Percentiles rank a stretch among this genome's conserved stretches.
phyloP scores from a whole-genome alignment of 768 basidiomycete genomes.

The Leccinum boreale region DNA sequence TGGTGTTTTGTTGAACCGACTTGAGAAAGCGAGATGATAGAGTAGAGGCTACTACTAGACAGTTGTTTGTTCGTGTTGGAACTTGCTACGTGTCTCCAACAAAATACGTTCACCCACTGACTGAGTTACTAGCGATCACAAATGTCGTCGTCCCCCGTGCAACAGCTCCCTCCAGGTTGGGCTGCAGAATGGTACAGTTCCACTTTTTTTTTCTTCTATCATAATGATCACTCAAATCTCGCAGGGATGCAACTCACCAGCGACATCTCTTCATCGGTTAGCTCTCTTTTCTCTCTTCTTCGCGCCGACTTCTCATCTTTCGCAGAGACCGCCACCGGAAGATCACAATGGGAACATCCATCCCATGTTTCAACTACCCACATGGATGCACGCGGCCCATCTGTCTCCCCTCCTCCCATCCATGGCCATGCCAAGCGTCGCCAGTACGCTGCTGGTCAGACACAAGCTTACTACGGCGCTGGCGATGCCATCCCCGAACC shows the following conservation, averaged over 20 bases:
- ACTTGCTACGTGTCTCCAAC: constrained; percentile 21
- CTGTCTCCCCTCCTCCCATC: constrained; percentile 43
- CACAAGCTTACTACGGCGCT: constrained; percentile 78
- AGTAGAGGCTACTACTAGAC: not conserved
- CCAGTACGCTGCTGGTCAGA: constrained; percentile 93
- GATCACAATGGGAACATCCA: constrained; percentile 88
- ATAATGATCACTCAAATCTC: not conserved
- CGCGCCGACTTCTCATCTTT: constrained; percentile 12
- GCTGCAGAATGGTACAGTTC: constrained; percentile 78
- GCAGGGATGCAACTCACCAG: constrained; percentile 76
- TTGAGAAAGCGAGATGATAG: constrained; percentile 30
- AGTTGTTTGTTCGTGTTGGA: constrained; percentile 27
- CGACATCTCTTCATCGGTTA: constrained; percentile 87
- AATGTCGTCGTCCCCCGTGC: constrained; percentile 48
- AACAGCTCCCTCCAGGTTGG: constrained; percentile 90
- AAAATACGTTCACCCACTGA: constrained; percentile 7
- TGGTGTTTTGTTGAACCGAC: constrained; percentile 62
- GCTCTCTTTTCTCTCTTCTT: constrained; percentile 27
- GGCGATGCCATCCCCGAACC: constrained; percentile 46
- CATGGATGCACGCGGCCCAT: constrained; percentile 38
- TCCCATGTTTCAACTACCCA: constrained; percentile 36
- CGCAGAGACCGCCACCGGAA: constrained; percentile 78
- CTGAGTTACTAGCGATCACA: not conserved
- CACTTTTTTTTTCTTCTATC: not conserved
- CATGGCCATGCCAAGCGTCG: constrained; percentile 63